A percentile compares a stretch with the other conserved stretches of the same genome.
phyloP scores from a whole-genome alignment of 208 protist genomes.

The Trichomonas vaginalis region DNA sequence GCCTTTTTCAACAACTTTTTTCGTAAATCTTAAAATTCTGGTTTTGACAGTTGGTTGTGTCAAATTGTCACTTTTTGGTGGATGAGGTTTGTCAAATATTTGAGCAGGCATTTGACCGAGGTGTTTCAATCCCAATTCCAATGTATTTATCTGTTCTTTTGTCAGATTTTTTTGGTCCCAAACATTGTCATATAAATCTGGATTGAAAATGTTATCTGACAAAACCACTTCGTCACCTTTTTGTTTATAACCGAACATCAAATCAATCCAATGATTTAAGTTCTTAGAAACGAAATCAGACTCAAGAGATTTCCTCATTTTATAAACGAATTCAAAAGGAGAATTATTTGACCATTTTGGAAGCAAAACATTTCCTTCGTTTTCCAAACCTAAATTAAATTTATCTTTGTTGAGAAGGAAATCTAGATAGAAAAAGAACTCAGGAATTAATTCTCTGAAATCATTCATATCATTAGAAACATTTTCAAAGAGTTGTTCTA shows the following conservation, averaged over 20 bases:
- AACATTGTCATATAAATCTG: background rate
- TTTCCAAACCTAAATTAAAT: background rate
- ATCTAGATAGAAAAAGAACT: background rate
- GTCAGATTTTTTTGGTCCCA: background rate
- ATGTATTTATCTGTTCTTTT: background rate
- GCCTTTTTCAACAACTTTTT: background rate
- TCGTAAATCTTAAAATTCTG: background rate
- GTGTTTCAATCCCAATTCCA: background rate
- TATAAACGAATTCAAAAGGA: conserved; percentile 31
- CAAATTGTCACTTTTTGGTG: background rate
- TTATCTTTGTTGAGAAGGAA: background rate
- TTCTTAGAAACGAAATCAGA: conserved; percentile 51
- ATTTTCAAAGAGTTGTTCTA: background rate
- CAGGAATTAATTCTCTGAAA: background rate
- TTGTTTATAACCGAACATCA: background rate
- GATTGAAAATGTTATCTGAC: background rate
- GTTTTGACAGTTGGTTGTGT: background rate
- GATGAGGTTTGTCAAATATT: background rate
- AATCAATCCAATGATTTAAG: conserved; percentile 77
- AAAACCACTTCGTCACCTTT: background rate
- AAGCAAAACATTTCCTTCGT: conserved; percentile 28
- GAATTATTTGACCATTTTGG: conserved; percentile 31
- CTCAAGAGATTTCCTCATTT: conserved; percentile 35
- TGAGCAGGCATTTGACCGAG: background rate
- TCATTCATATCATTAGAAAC: background rate